phyloP scores from a whole-genome alignment of 148 eudicot species.

The Fagopyrum homotropicum region DNA sequence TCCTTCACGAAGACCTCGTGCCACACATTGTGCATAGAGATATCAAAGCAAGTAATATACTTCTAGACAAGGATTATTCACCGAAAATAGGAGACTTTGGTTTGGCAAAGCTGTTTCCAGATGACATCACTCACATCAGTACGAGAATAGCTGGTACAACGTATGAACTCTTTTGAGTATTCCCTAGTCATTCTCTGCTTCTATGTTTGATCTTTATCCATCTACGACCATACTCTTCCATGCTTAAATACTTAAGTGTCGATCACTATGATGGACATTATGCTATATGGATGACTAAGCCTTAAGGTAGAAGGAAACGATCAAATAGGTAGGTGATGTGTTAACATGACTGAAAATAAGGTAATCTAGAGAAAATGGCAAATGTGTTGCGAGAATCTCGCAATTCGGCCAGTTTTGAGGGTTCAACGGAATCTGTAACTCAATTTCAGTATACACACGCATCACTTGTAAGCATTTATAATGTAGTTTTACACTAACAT shows the following conservation, averaged over 20 bases:
- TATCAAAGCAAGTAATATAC: conserved; percentile 92
- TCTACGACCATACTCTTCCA: not conserved
- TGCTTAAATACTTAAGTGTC: not conserved
- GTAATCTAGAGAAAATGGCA: not conserved
- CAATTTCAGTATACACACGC: no score
- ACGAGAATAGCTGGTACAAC: conserved; percentile 89
- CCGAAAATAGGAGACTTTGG: conserved; percentile 98
- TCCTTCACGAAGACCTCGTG: conserved; percentile 86
- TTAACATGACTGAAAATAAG: not conserved
- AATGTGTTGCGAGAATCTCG: no score
- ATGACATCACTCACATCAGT: conserved; percentile 82
- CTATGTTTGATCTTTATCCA: not conserved
- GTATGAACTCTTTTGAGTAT: conserved; percentile 33
- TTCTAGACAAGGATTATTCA: conserved; percentile 51
- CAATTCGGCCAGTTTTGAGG: no score
- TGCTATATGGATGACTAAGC: not conserved
- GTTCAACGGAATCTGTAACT: no score
- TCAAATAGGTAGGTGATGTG: not conserved
- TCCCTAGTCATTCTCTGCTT: not conserved
- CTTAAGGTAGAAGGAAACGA: not conserved
- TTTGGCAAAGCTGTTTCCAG: conserved; percentile 94
- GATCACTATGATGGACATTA: not conserved
- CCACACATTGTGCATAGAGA: conserved; percentile 94
- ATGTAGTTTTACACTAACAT: no score
- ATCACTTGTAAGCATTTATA: no score